These are phyloP conservation scores for Trichosanthes cucumerina DNA, from an alignment of 306 rosid species.

Conservation along the genomic window DNA sequence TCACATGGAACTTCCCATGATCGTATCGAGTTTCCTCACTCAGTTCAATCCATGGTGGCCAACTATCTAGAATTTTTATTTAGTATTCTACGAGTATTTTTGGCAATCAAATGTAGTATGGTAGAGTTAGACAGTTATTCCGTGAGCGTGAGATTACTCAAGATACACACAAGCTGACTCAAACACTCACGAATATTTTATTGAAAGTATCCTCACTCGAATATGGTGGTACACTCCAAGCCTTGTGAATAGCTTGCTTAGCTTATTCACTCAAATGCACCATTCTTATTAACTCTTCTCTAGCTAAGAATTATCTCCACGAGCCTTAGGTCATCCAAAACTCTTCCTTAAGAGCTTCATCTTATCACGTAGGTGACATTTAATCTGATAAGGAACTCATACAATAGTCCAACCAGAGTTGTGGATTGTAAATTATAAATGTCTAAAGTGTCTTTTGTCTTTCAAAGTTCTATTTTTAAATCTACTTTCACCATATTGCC, in stretches of 20 bases:
- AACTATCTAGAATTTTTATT: background rate
- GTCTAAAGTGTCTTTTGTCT: background rate
- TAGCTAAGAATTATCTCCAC: background rate
- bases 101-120: no score
- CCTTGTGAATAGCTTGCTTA: background rate
- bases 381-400: background rate
- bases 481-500: background rate
- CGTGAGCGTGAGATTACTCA: background rate
- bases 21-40: background rate
- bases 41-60: background rate
- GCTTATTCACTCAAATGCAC: background rate
- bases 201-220: background rate
- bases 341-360: background rate
- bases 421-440: background rate
- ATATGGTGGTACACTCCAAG: background rate
- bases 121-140: no score
- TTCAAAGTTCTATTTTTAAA: background rate
- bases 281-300: background rate
- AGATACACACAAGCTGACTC: no score
- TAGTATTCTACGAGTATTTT: no score
- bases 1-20: background rate
- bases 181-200: no score
- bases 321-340: background rate
- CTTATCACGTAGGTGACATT: background rate
- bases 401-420: background rate